Evolutionary conservation across 2,329 filamentous ascomycete genomes (phyloP), one percentile per base, ranked within the genome.

Genomic region (Arthroderma uncinatum): DNA sequence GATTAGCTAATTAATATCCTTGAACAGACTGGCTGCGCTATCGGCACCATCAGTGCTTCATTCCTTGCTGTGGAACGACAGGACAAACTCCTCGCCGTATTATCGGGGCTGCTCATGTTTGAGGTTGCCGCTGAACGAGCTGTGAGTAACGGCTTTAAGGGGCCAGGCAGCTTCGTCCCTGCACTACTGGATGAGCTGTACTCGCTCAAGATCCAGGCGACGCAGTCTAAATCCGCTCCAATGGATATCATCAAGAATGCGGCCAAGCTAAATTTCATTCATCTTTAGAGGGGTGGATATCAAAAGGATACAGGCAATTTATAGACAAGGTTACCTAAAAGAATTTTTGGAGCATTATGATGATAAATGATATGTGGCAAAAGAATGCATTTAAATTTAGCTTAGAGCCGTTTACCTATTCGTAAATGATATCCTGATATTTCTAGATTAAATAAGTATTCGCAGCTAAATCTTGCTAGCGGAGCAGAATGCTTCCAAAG

Each of bases 111-210:
- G 16, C 69, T 93, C 62, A 80, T 89, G 68, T 96, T 86, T 67
- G 90, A 93, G 68, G 80, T 87, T 62, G 84, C 84, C 1, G 87
- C 89, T 0, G 85, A 92, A 73, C 72, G 74, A n/a, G 82, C 82
- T n/a, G 79, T 76, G 1, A 59, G 59, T 7, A 74, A 82, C 55
- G 70, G 74, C 0, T 88, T 93, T 2, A 78, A 76, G 58, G 92
- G 92, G 0, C 90, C 92, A 0, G 92, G 92, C 0, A 89, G 84
- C 0, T 96, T 96, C 74, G 83, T 94, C 10, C 86, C 89, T 0
- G 85, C 85, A 0, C 91, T 96, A 66, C 74, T 96, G 42, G 92
- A 97, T 64, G 86, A 81, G 67, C 67, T 86, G 54, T 81, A 78
- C 34, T 65, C 66, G 8, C 71, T 74, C 57, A 69, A 66, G n/a